These are phyloP conservation scores for Oryza coarctata DNA, from an alignment of 176 grass and related monocot genomes.

Conservation along the genomic window DNA sequence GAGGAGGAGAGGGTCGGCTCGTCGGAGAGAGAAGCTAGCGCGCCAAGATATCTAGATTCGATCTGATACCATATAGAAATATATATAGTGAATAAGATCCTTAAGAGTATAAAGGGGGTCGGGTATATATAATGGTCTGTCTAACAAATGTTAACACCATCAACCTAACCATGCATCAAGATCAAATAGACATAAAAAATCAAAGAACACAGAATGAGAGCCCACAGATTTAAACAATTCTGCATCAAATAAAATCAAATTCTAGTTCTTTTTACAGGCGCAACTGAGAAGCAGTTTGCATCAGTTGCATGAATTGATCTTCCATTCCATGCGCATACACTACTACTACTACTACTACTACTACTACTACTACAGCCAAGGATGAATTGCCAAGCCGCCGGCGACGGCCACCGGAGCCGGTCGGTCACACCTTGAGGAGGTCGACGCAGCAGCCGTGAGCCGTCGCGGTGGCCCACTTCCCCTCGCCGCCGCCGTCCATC, in stretches of 20 bases:
- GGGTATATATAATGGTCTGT: too few species aligned
- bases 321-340: background rate
- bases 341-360: background rate
- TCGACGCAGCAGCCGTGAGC: conserved; percentile 22
- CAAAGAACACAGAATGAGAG: background rate
- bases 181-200: background rate
- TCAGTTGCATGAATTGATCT: background rate
- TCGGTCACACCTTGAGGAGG: conserved; percentile 51
- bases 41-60: too few species aligned
- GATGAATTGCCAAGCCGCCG: conserved; percentile 51
- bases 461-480: conserved; percentile 31
- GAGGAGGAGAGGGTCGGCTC: too few species aligned
- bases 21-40: too few species aligned
- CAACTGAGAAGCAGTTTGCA: conserved; percentile 10
- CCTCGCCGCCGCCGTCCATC: conserved; percentile 13
- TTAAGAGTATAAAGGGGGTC: too few species aligned
- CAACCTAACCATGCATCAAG: background rate
- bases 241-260: background rate
- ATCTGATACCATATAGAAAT: too few species aligned
- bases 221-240: too few species aligned
- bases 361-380: conserved; percentile 48
- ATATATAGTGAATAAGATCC: too few species aligned
- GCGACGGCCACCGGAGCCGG: background rate
- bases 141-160: background rate
- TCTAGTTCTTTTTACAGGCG: background rate